These are phyloP conservation scores for Trichosporon sp. DNA, from an alignment of 1,284 basidiomycete genomes.

Conservation along the genomic window DNA sequence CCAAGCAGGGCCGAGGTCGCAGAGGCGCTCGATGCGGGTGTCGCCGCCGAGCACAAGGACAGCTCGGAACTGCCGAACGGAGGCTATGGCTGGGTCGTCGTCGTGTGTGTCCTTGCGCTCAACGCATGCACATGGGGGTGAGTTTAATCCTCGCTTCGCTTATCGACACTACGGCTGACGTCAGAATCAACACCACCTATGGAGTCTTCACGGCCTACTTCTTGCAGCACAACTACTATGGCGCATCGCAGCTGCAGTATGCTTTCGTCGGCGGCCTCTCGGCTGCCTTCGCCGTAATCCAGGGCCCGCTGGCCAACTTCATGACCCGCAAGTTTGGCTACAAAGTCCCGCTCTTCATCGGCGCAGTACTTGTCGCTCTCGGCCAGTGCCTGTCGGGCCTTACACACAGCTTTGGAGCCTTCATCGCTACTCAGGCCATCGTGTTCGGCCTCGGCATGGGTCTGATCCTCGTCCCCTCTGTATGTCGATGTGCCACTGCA, in stretches of 20 bases:
- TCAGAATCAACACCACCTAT: constrained; percentile 49
- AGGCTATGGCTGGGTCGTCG: constrained; percentile 50
- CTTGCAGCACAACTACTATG: constrained; percentile 47
- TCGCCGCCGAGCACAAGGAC: not conserved
- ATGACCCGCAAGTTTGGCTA: constrained; percentile 38
- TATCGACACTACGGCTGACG: constrained; percentile 8
- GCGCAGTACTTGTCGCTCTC: constrained; percentile 24
- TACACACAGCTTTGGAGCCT: constrained; percentile 26
- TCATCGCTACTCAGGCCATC: constrained; percentile 37
- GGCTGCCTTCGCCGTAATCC: constrained; percentile 39
- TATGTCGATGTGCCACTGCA: not conserved
- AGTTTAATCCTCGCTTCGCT: not conserved
- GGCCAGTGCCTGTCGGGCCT: constrained; percentile 37
- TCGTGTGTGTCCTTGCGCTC: constrained; percentile 34
- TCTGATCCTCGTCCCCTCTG: constrained; percentile 35
- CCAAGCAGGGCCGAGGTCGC: not conserved
- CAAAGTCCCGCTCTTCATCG: constrained; percentile 40
- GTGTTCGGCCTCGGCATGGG: constrained; percentile 38
- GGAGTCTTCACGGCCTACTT: constrained; percentile 50
- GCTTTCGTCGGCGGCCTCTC: constrained; percentile 49
- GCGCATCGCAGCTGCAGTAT: constrained; percentile 45
- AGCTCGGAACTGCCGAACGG: constrained; percentile 16
- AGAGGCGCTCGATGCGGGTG: not conserved
- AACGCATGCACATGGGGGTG: constrained; percentile 44
- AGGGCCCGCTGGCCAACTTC: constrained; percentile 46